Evolutionary conservation across 179 eudicot species (phyloP).

Genomic region (Spinacia oleracea): DNA sequence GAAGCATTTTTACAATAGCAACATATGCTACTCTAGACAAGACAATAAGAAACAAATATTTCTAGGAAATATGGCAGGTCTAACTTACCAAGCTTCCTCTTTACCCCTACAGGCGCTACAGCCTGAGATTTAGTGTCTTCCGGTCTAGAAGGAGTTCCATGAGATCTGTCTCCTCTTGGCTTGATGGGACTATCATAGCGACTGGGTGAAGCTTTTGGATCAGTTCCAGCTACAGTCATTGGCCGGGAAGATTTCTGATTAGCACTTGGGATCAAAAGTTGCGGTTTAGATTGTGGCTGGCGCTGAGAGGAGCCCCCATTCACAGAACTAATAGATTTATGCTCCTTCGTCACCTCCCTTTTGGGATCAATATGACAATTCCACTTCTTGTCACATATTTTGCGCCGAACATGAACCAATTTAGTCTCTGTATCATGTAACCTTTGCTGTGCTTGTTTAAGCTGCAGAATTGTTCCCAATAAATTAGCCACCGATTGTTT

Average conservation of each 20-base stretch:
- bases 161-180: constrained; percentile 42
- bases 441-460: constrained; percentile 65
- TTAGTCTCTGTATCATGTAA: constrained; percentile 61
- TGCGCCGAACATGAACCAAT: constrained; percentile 61
- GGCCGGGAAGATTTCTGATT: constrained; percentile 41
- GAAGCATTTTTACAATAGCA: constrained; percentile 3
- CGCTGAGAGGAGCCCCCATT: constrained; percentile 35
- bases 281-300: constrained; percentile 52
- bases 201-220: constrained; percentile 32
- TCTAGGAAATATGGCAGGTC: constrained; percentile 6
- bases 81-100: constrained; percentile 73
- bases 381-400: constrained; percentile 33
- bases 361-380: constrained; percentile 32
- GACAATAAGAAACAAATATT: constrained; percentile 20
- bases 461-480: constrained; percentile 46
- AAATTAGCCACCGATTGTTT: constrained; percentile 13
- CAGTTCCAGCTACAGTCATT: constrained; percentile 35
- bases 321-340: constrained; percentile 47
- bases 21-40: background rate
- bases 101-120: constrained; percentile 34
- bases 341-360: constrained; percentile 43
- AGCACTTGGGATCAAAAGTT: constrained; percentile 53
- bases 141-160: constrained; percentile 34
- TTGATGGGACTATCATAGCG: constrained; percentile 34
- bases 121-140: constrained; percentile 44